phyloP scores from a whole-genome alignment of 345 rosid species.

The Pugionium cornutum region DNA sequence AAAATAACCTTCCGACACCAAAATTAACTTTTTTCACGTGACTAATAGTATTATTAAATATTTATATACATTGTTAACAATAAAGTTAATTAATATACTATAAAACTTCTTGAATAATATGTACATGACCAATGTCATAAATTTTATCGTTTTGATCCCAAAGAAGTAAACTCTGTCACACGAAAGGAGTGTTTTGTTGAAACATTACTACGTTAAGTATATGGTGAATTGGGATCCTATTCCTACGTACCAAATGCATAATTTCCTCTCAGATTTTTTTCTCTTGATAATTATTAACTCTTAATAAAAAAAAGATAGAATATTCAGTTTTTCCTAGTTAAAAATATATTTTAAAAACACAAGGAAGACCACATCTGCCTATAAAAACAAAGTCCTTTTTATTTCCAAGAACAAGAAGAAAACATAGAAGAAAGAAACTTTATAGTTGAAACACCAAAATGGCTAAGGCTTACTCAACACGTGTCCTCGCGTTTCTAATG shows the following conservation, averaged over 20 bases:
- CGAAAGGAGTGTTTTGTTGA: not conserved
- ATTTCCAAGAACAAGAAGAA: conserved; percentile 22
- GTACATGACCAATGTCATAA: not conserved
- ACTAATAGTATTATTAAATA: not conserved
- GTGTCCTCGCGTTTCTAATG: conserved; percentile 32
- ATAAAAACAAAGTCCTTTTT: conserved; percentile 28
- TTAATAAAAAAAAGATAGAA: not conserved
- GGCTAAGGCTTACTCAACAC: conserved; percentile 13
- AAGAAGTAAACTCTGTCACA: conserved; percentile 2
- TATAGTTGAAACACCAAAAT: conserved; percentile 13
- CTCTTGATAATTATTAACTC: not conserved
- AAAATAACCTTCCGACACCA: not conserved
- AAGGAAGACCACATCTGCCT: conserved; percentile 30
- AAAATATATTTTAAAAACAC: not conserved
- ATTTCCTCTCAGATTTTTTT: not conserved
- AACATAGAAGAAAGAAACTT: not conserved
- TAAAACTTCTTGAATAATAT: not conserved
- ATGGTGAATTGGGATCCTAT: not conserved
- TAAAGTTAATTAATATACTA: not conserved
- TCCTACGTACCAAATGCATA: not conserved
- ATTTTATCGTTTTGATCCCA: not conserved
- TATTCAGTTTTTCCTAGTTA: not conserved
- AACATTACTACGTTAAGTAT: not conserved
- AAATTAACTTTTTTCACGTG: not conserved
- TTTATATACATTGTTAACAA: not conserved